Percentiles rank a stretch among this genome's conserved stretches.
Evolutionary conservation across 108 stramenopile genomes (phyloP).

Genomic region (Skeletonema tropicum): DNA sequence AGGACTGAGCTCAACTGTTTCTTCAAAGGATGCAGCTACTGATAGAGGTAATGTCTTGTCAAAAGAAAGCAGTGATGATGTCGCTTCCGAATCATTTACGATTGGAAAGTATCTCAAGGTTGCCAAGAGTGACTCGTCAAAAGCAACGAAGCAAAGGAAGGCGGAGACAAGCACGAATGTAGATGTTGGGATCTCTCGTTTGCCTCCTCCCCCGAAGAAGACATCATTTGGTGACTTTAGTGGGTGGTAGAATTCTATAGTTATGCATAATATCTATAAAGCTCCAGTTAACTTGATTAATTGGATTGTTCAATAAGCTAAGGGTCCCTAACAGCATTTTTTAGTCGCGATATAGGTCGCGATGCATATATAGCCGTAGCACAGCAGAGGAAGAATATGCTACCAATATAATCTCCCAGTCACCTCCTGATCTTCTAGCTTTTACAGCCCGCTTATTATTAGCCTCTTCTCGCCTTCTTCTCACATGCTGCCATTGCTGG

Average conservation of each 20-base stretch:
- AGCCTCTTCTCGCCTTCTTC: too few species aligned
- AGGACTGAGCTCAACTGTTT: slow-evolving; percentile 1
- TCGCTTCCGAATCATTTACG: slow-evolving; percentile 6
- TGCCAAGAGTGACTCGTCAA: slow-evolving; percentile 10
- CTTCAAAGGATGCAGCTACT: not conserved
- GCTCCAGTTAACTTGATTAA: too few species aligned
- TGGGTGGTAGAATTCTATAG: slow-evolving; percentile 54
- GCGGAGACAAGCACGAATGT: not conserved
- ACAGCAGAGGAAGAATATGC: too few species aligned
- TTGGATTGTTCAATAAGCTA: too few species aligned
- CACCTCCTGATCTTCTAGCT: too few species aligned
- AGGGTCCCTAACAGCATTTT: too few species aligned
- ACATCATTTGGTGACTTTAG: slow-evolving; percentile 82
- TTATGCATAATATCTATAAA: too few species aligned
- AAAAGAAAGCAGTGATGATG: not conserved
- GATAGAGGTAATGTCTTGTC: slow-evolving; percentile 1
- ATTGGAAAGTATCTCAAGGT: slow-evolving; percentile 55
- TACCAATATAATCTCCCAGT: too few species aligned
- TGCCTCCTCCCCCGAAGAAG: slow-evolving; percentile 59
- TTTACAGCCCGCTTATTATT: too few species aligned
- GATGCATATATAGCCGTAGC: too few species aligned
- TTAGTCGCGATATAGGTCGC: too few species aligned
- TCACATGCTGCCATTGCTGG: too few species aligned
- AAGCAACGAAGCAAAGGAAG: slow-evolving; percentile 18
- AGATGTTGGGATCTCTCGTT: slow-evolving; percentile 33